A percentile compares a stretch with the other conserved stretches of the same genome.
Conservation (phyloP, 306 rosid species). For the Glycine latifolia region DNA sequence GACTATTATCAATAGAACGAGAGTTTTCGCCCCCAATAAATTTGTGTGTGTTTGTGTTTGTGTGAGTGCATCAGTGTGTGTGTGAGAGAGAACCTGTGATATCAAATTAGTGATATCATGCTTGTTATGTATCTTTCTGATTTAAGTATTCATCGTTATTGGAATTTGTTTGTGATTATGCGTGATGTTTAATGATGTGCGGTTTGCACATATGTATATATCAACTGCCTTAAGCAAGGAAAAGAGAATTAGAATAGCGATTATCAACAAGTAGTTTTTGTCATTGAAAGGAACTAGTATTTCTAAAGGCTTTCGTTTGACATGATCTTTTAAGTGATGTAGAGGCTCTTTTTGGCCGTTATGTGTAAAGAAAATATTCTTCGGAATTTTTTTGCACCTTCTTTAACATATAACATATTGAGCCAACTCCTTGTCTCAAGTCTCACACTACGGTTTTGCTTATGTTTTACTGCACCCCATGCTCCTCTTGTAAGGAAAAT, state of each 20-base stretch:
- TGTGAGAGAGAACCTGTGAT: too few relatives aligned
- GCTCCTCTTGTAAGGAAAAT: neutral
- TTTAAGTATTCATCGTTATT: neutral
- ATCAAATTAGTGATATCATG: too few relatives aligned
- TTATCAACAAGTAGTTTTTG: slow-evolving; percentile 3
- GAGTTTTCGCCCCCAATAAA: too few relatives aligned
- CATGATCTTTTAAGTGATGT: slow-evolving; percentile 27
- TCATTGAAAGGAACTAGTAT: slow-evolving; percentile 5
- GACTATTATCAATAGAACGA: too few relatives aligned
- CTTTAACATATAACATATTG: neutral
- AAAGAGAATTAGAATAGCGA: slow-evolving; percentile 22
- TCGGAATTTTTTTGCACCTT: neutral
- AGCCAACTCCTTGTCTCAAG: slow-evolving; percentile 5
- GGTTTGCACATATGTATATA: slow-evolving; percentile 16
- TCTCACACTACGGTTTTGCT: neutral
- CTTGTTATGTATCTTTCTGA: neutral
- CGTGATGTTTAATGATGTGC: slow-evolving; percentile 3
- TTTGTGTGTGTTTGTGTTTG: too few relatives aligned
- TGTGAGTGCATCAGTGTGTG: too few relatives aligned
- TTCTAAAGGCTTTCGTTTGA: slow-evolving; percentile 37
- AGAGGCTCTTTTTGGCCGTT: slow-evolving; percentile 17
- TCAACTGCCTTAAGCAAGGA: slow-evolving; percentile 3
- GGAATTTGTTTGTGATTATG: slow-evolving; percentile 13
- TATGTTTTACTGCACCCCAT: slow-evolving; percentile 9
- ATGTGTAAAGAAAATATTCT: slow-evolving; percentile 8